A percentile compares a stretch with the other conserved stretches of the same genome.
These are phyloP conservation scores for Mucuna pruriens DNA, from an alignment of 306 rosid species.

Conservation along the genomic window DNA sequence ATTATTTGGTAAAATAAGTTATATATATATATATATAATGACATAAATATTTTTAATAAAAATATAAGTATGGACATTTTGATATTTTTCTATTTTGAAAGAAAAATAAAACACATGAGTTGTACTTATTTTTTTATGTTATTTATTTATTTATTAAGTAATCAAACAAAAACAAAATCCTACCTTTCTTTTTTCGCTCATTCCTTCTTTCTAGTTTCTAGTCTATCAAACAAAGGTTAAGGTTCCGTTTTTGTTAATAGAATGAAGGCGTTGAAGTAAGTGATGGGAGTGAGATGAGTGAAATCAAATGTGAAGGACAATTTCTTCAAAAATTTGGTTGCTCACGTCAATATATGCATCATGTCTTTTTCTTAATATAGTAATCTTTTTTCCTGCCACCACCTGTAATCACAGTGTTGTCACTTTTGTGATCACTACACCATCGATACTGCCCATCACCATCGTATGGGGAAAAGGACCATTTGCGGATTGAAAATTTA, in stretches of 20 bases:
- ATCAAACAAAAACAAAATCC: no score
- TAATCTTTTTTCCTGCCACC: background rate
- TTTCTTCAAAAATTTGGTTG: slow-evolving; percentile 2
- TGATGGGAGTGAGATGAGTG: background rate
- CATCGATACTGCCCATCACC: slow-evolving; percentile 4
- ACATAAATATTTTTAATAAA: no score
- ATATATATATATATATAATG: no score
- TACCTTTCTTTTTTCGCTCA: no score
- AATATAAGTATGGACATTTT: no score
- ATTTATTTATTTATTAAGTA: no score
- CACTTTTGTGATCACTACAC: background rate
- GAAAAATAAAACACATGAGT: no score
- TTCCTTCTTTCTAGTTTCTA: no score
- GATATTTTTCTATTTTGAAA: no score
- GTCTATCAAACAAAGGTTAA: no score
- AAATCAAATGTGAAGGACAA: background rate
- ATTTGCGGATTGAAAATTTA: background rate
- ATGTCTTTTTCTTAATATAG: background rate
- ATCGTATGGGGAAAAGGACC: background rate
- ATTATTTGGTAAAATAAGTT: no score
- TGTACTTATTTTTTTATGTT: no score
- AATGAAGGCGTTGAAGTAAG: background rate
- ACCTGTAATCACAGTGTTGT: background rate
- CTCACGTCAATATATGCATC: background rate
- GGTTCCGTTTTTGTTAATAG: background rate